Percentiles rank a stretch among this genome's conserved stretches.
These are phyloP conservation scores for Saraca asoca DNA, from an alignment of 331 rosid species.

Conservation along the genomic window DNA sequence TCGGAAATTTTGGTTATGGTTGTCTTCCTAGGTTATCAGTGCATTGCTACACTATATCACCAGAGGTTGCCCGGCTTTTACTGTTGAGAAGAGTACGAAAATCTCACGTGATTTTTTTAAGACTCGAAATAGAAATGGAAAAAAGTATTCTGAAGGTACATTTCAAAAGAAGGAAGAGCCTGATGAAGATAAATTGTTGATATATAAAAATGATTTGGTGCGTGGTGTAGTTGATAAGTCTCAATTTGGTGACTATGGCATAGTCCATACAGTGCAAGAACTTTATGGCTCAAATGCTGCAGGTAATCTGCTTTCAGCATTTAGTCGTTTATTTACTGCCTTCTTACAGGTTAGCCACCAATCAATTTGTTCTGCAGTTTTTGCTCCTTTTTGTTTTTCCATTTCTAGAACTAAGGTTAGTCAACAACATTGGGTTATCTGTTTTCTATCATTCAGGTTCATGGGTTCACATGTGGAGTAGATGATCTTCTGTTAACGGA, in stretches of 20 bases:
- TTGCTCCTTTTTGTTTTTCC: neutral
- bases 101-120: slow-evolving; percentile 76
- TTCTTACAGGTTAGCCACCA: slow-evolving; percentile 69
- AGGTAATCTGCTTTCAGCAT: slow-evolving; percentile 78
- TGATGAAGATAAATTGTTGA: slow-evolving; percentile 75
- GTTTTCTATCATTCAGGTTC: slow-evolving; percentile 57
- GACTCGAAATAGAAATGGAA: slow-evolving; percentile 36
- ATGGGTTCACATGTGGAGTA: slow-evolving; percentile 93
- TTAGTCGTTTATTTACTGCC: slow-evolving; percentile 81
- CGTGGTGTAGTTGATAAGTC: slow-evolving; percentile 93
- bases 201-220: slow-evolving; percentile 76
- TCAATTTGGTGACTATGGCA: slow-evolving; percentile 92
- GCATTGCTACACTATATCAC: slow-evolving; percentile 77
- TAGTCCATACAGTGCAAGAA: slow-evolving; percentile 89
- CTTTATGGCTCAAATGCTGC: slow-evolving; percentile 80
- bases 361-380: slow-evolving; percentile 14
- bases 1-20: slow-evolving; percentile 16
- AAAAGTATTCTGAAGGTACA: slow-evolving; percentile 24
- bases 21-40: slow-evolving; percentile 68
- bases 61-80: slow-evolving; percentile 68
- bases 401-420: neutral
- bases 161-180: slow-evolving; percentile 44
- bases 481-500: slow-evolving; percentile 73
- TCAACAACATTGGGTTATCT: slow-evolving; percentile 18
- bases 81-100: slow-evolving; percentile 82